Base-by-base conservation (phyloP, 2,329 filamentous ascomycete species). In the Arthrocladium fulminans region DNA sequence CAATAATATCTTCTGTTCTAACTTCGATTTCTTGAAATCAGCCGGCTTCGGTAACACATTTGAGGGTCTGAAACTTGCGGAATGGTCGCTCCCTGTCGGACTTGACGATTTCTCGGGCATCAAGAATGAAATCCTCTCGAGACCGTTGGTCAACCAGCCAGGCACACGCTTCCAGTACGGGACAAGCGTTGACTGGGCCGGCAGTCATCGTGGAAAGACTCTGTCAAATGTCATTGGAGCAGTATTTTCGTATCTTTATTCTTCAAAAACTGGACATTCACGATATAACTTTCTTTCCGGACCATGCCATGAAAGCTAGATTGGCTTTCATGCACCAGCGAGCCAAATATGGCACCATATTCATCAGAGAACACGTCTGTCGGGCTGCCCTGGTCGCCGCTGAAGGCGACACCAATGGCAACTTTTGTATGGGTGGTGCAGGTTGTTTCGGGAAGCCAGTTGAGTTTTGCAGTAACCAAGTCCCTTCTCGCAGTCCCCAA, bases 291-390 rank as follows among this genome's bases (percentile, higher is more conserved):
- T 72, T 73, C 50, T 65, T 62, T 8, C 70, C 70, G 0, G 63
- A 65, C 0, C 64, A 61, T 0, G 65, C 71, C 0, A 78, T 80
- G 73, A 73, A 72, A 54, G 59, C 66, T 2, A 70, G 73, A 2
- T 57, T 84, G 1, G 79, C 74, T 0, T 68, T 70, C 55, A 77
- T 83, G 75, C 71, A 81, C 55, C 65, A 72, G 45, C 68, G 74
- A 46, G 67, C 68, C 17, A 57, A 65, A 0, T 67, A 74, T n/a
- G 73, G 72, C 1, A 63, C 51, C 12, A n/a, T 53, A 19, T 55
- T 54, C 2, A 47, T 58, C 0, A 57, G 70, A 32, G 73, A 81
- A 40, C 80, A 83, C 54, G 57, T 74, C 1, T 69, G 71, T 43
- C 71, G 71, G 2, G 62, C 63, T 2, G 66, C 76, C 0, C 59